These are phyloP conservation scores for Lotmaria passim DNA, from an alignment of 208 protist genomes.

Conservation along the genomic window DNA sequence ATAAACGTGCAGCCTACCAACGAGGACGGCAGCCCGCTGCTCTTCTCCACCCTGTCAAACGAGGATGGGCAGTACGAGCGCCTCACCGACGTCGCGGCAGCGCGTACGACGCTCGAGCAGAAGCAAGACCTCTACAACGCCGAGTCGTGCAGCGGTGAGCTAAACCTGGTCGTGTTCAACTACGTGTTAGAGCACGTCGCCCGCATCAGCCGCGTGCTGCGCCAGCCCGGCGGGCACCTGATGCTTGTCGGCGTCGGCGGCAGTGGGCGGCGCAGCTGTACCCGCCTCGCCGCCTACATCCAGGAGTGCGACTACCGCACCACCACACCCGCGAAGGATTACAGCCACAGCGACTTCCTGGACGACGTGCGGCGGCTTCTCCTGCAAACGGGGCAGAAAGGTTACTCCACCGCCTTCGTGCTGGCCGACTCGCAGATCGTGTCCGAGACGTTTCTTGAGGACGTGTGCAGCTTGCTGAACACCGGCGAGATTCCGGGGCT, in stretches of 20 bases:
- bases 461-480: conserved; percentile 98
- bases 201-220: conserved; percentile 95
- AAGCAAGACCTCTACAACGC: conserved; percentile 93
- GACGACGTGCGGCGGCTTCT: conserved; percentile 96
- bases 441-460: conserved; percentile 95
- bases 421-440: conserved; percentile 97
- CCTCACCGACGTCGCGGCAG: conserved; percentile 72
- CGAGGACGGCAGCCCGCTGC: conserved; percentile 41
- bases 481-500: conserved; percentile 96
- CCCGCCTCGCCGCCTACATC: conserved; percentile 93
- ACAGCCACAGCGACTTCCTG: conserved; percentile 94
- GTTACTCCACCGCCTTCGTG: conserved; percentile 95
- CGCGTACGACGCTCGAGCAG: conserved; percentile 80
- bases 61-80: conserved; percentile 91
- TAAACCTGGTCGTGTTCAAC: conserved; percentile 96
- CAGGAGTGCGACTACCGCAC: conserved; percentile 94
- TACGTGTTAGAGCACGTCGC: conserved; percentile 97
- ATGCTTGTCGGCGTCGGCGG: conserved; percentile 97
- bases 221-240: conserved; percentile 95
- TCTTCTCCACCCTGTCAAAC: conserved; percentile 88
- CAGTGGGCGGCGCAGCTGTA: conserved; percentile 94
- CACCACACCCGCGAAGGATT: conserved; percentile 95
- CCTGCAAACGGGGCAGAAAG: conserved; percentile 90
- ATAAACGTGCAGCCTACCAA: conserved; percentile 41
- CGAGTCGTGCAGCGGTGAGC: conserved; percentile 65